phyloP scores from a whole-genome alignment of 1,284 basidiomycete species.

The Apiotrichum laibachii region DNA sequence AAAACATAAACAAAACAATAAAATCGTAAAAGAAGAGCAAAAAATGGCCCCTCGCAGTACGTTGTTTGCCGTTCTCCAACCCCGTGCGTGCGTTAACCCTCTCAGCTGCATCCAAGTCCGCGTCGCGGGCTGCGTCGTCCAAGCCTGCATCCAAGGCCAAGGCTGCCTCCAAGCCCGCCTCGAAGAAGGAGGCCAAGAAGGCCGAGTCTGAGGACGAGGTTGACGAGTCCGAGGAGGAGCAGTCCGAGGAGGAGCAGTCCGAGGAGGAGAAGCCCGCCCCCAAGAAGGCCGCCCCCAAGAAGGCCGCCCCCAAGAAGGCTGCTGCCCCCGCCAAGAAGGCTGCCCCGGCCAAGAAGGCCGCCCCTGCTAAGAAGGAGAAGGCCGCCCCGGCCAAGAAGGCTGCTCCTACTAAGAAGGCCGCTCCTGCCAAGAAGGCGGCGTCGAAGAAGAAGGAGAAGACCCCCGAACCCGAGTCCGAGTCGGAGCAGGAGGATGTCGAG shows the following conservation, averaged over 20 bases:
- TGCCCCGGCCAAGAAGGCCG: conserved; percentile 1
- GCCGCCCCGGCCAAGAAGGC: conserved; percentile 1
- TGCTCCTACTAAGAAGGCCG: conserved; percentile 1
- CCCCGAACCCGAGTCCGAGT: conserved; percentile 1
- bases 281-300: background rate
- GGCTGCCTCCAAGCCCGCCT: conserved; percentile 11
- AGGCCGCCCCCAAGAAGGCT: conserved; percentile 1
- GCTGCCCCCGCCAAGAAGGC: conserved; percentile 1
- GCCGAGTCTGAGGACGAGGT: conserved; percentile 11
- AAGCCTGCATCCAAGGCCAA: conserved; percentile 17
- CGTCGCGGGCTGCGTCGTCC: conserved; percentile 14
- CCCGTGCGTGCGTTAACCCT: too few species aligned
- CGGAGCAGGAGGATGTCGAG: conserved; percentile 1
- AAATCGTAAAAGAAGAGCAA: background rate
- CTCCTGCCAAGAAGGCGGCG: background rate
- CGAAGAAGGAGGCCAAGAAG: conserved; percentile 8
- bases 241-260: conserved; percentile 1
- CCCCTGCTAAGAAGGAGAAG: conserved; percentile 5
- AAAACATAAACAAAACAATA: too few species aligned
- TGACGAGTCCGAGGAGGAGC: conserved; percentile 7
- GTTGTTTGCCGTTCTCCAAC: background rate
- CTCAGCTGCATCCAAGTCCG: background rate
- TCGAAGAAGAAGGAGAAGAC: conserved; percentile 2
- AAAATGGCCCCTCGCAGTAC: background rate
- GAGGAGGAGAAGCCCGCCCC: background rate